Evolutionary conservation across 495 filamentous ascomycete species (phyloP).

Genomic region (Cercophora newfieldiana): DNA sequence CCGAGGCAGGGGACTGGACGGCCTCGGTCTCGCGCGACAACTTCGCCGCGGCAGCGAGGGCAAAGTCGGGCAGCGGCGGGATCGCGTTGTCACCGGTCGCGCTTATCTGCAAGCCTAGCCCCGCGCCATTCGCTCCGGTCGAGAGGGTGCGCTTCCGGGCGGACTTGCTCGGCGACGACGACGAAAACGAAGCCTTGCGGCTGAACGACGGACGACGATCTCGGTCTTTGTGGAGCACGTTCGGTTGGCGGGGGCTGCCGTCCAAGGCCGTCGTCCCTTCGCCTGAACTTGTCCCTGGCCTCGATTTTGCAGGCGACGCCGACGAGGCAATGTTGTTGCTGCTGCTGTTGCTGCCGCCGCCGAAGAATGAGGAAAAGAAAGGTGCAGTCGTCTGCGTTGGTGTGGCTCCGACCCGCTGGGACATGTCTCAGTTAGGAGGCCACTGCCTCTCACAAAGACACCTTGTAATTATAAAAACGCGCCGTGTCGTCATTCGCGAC

Average conservation of each 20-base stretch:
- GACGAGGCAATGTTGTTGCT: conserved; percentile 23
- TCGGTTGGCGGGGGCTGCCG: conserved; percentile 29
- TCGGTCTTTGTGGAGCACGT: conserved; percentile 45
- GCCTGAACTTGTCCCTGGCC: conserved; percentile 43
- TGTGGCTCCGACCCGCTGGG: conserved; percentile 39
- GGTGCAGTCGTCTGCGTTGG: conserved; percentile 42
- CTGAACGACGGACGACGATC: conserved; percentile 49
- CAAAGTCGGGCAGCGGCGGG: conserved; percentile 40
- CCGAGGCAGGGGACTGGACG: conserved; percentile 35
- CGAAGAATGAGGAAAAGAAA: conserved; percentile 47
- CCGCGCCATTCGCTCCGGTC: conserved; percentile 23
- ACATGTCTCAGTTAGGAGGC: conserved; percentile 34
- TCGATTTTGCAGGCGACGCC: conserved; percentile 31
- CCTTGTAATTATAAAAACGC: conserved; percentile 14
- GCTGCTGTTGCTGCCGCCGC: conserved; percentile 24
- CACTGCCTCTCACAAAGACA: conserved; percentile 7
- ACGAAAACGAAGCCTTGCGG: conserved; percentile 45
- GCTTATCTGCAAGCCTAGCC: background rate
- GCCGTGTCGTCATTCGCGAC: conserved; percentile 13
- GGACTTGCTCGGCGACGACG: conserved; percentile 33
- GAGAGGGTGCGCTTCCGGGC: conserved; percentile 38
- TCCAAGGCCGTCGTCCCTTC: conserved; percentile 19
- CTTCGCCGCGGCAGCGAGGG: conserved; percentile 43
- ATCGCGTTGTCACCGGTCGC: conserved; percentile 33
- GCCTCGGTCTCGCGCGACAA: conserved; percentile 36